A percentile compares a stretch with the other conserved stretches of the same genome.
Evolutionary conservation across 2,329 filamentous ascomycete species (phyloP).

Genomic region (Alternaria ethzedia): DNA sequence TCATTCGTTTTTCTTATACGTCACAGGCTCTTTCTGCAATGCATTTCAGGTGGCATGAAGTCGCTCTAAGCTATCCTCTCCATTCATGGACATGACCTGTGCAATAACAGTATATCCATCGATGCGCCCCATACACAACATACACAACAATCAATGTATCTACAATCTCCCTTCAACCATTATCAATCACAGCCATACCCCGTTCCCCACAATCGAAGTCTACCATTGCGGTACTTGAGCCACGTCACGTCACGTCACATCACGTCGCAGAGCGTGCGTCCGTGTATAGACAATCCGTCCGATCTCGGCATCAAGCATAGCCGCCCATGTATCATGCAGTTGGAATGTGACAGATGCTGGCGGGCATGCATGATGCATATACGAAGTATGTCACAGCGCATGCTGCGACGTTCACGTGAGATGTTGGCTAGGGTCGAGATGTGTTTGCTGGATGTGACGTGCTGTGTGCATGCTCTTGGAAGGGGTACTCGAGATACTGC

Average conservation of each 20-base stretch:
- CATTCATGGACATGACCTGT: too few relatives aligned
- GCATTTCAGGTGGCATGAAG: too few relatives aligned
- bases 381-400: constrained; percentile 1
- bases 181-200: too few relatives aligned
- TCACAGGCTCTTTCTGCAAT: too few relatives aligned
- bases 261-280: neutral
- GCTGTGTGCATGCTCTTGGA: neutral
- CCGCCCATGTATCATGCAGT: neutral
- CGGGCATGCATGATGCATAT: neutral
- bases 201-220: too few relatives aligned
- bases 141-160: too few relatives aligned
- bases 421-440: neutral
- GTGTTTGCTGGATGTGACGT: neutral
- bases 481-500: neutral
- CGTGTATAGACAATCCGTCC: neutral
- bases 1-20: too few relatives aligned
- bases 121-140: too few relatives aligned
- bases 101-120: too few relatives aligned
- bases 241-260: neutral
- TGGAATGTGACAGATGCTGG: neutral
- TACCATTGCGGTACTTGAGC: neutral
- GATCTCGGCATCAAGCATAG: neutral
- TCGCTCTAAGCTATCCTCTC: too few relatives aligned
- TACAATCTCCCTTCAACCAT: too few relatives aligned
- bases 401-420: constrained; percentile 10